Evolutionary conservation across 306 rosid genomes (phyloP).

Genomic region (Lagenaria siceraria): DNA sequence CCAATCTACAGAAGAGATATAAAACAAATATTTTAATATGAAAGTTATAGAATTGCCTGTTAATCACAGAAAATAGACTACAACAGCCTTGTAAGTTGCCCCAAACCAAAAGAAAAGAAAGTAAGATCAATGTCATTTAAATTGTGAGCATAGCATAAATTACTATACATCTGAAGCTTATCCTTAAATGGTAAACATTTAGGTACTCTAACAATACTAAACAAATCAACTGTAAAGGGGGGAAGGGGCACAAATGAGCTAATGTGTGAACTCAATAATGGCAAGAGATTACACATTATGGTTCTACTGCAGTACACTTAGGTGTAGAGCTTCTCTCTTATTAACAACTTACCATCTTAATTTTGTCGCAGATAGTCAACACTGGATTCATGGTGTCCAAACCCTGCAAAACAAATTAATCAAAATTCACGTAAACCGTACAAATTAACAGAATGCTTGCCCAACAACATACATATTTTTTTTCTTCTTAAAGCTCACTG

Average conservation of each 20-base stretch:
- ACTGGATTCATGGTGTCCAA: constrained; percentile 64
- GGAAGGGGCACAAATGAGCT: neutral
- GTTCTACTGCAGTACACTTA: neutral
- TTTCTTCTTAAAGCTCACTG: neutral
- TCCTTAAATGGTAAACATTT: neutral
- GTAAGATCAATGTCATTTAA: neutral
- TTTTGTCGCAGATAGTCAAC: constrained; percentile 46
- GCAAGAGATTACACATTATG: neutral
- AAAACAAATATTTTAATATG: neutral
- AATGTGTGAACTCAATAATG: neutral
- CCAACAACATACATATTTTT: neutral
- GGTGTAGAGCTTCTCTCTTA: neutral
- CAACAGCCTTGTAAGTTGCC: neutral
- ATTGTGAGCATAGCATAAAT: neutral
- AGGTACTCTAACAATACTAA: neutral
- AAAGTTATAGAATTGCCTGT: neutral
- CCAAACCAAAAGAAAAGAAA: neutral
- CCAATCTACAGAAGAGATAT: constrained; percentile 41
- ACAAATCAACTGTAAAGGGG: neutral
- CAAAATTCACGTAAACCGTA: neutral
- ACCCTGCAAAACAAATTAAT: constrained; percentile 36
- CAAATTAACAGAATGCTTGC: neutral
- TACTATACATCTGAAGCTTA: neutral
- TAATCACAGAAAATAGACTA: neutral
- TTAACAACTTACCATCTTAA: constrained; percentile 47